A percentile compares a stretch with the other conserved stretches of the same genome.
Conservation (phyloP, 495 filamentous ascomycete species). For the Sabuloglossum arenarium region DNA sequence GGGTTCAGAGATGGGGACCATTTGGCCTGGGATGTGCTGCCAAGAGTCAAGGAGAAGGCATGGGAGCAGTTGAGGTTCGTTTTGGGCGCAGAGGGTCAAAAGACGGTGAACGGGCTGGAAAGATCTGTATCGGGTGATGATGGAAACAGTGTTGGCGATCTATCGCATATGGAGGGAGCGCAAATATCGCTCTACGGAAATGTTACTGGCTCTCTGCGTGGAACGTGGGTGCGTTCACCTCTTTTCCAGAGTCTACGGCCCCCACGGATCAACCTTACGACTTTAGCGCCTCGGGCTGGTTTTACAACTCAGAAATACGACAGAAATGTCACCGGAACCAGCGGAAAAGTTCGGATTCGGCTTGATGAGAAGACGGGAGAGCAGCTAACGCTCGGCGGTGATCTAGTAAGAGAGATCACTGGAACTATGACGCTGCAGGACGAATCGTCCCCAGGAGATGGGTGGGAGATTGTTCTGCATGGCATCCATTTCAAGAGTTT, state of each 20-base stretch:
- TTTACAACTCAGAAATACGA: slow-evolving; percentile 12
- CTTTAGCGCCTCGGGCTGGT: slow-evolving; percentile 18
- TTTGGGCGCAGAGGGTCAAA: slow-evolving; percentile 21
- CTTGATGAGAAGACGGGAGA: slow-evolving; percentile 19
- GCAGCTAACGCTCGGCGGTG: slow-evolving; percentile 11
- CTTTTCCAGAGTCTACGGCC: slow-evolving; percentile 17
- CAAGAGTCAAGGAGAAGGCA: slow-evolving; percentile 32
- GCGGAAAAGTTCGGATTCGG: slow-evolving; percentile 10
- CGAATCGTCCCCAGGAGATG: slow-evolving; percentile 39
- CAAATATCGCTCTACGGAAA: slow-evolving; percentile 50
- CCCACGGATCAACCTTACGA: slow-evolving; percentile 28
- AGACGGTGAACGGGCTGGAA: slow-evolving; percentile 2
- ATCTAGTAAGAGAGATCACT: slow-evolving; percentile 32
- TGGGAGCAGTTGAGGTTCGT: slow-evolving; percentile 25
- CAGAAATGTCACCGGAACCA: slow-evolving; percentile 14
- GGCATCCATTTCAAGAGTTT: slow-evolving; percentile 65
- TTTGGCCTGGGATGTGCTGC: slow-evolving; percentile 48
- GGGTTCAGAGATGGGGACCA: slow-evolving; percentile 53
- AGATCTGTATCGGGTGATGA: slow-evolving; percentile 5
- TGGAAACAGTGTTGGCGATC: slow-evolving; percentile 20
- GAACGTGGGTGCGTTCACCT: slow-evolving; percentile 48
- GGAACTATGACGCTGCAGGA: slow-evolving; percentile 52
- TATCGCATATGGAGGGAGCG: too few species aligned
- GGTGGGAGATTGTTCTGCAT: slow-evolving; percentile 52
- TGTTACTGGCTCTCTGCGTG: slow-evolving; percentile 53